phyloP scores from a whole-genome alignment of 169 alveolate genomes.

The Babesia ovis region DNA sequence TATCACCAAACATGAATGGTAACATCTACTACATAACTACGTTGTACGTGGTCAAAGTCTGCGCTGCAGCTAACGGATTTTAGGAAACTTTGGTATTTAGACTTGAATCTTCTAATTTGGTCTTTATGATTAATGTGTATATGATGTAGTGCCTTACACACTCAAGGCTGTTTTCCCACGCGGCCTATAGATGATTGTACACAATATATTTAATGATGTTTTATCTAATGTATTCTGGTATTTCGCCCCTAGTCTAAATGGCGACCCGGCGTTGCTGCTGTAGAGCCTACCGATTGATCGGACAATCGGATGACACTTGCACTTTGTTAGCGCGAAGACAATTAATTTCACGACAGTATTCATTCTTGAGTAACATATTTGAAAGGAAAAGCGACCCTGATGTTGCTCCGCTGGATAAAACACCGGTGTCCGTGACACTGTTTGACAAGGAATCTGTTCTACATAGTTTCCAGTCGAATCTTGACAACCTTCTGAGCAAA shows the following conservation, averaged over 20 bases:
- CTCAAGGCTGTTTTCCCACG: background rate
- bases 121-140: background rate
- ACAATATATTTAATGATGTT: too few species aligned
- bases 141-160: background rate
- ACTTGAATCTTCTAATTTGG: conserved; percentile 1
- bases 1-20: background rate
- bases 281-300: too few species aligned
- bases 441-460: conserved; percentile 42
- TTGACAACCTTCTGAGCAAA: conserved; percentile 9
- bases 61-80: background rate
- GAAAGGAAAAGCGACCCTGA: background rate
- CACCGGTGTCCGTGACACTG: conserved; percentile 18
- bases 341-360: background rate
- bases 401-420: background rate
- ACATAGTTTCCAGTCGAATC: conserved; percentile 21
- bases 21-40: too few species aligned
- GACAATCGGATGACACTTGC: background rate
- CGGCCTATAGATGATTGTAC: too few species aligned
- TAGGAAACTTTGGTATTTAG: conserved; percentile 4
- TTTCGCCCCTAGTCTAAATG: too few species aligned
- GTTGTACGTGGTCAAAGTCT: conserved; percentile 1
- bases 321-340: background rate
- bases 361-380: conserved; percentile 7
- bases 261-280: too few species aligned
- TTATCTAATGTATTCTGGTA: too few species aligned